Evolutionary conservation across 805 yeast species (phyloP).

Genomic region (Lipomyces oligophaga): DNA sequence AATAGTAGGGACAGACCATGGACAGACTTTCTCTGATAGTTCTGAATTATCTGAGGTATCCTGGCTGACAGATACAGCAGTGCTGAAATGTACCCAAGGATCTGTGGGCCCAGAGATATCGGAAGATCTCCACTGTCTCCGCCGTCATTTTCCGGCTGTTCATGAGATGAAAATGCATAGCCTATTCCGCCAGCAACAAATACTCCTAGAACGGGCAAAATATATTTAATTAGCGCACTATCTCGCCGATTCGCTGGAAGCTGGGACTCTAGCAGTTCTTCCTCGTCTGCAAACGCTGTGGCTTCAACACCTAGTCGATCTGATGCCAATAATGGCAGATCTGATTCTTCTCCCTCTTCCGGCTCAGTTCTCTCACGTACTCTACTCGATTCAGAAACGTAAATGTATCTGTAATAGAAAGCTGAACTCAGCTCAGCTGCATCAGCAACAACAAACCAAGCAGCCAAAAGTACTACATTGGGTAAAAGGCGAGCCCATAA

Average conservation of each 20-base stretch:
- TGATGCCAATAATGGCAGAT: too few relatives aligned
- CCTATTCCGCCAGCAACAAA: conserved; percentile 60
- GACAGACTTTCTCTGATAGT: conserved; percentile 71
- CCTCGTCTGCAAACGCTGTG: too few relatives aligned
- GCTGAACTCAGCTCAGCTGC: conserved; percentile 54
- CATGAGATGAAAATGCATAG: conserved; percentile 44
- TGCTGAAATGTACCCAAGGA: conserved; percentile 70
- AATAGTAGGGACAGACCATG: conserved; percentile 81
- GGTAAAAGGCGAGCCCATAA: conserved; percentile 68
- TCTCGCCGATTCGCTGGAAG: neutral
- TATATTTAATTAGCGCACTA: conserved; percentile 31
- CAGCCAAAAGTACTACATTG: conserved; percentile 63
- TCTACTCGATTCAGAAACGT: too few relatives aligned
- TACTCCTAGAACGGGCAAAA: conserved; percentile 60
- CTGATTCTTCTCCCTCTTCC: neutral
- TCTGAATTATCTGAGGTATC: conserved; percentile 82
- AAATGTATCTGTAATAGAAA: conserved; percentile 47
- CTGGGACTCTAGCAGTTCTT: neutral
- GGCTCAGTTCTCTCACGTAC: neutral
- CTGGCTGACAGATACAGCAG: conserved; percentile 65
- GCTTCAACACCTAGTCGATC: too few relatives aligned
- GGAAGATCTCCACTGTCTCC: conserved; percentile 32
- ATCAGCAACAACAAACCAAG: conserved; percentile 77
- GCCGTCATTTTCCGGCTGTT: conserved; percentile 14
- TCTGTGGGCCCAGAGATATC: conserved; percentile 46